A percentile compares a stretch with the other conserved stretches of the same genome.
These are phyloP conservation scores for Entomortierella chlamydospora DNA, from an alignment of 192 early-diverging fungal genomes.

Conservation along the genomic window DNA sequence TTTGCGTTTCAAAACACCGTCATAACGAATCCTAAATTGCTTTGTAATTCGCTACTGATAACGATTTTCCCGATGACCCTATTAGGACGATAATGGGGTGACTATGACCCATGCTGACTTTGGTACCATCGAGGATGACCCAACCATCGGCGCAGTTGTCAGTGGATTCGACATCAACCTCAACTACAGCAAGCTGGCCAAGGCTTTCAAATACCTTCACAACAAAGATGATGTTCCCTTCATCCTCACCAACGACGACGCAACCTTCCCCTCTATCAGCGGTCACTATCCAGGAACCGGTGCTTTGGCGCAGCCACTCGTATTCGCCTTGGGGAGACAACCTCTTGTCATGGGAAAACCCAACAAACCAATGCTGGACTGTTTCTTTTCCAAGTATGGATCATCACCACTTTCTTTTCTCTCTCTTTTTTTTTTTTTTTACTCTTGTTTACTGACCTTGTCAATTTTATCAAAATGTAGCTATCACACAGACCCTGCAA, in stretches of 20 bases:
- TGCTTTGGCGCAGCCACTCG: conserved; percentile 79
- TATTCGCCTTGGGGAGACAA: conserved; percentile 78
- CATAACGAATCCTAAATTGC: not conserved
- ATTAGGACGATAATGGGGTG: conserved; percentile 34
- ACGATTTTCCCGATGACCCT: not conserved
- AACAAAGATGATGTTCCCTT: conserved; percentile 77
- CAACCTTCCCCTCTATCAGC: conserved; percentile 86
- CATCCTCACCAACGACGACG: conserved; percentile 93
- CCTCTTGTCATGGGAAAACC: conserved; percentile 96
- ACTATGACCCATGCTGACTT: conserved; percentile 38
- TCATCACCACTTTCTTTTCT: not conserved
- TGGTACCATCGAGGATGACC: conserved; percentile 38
- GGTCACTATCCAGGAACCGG: conserved; percentile 87
- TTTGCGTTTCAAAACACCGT: not conserved
- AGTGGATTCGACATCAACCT: conserved; percentile 93
- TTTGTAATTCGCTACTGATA: not conserved
- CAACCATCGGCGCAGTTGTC: conserved; percentile 88
- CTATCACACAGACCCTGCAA: conserved; percentile 77
- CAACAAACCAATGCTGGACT: conserved; percentile 92
- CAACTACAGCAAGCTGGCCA: conserved; percentile 93
- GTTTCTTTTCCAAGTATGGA: conserved; percentile 83
- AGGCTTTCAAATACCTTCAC: conserved; percentile 87
- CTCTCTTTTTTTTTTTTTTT: not conserved
- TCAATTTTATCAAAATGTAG: conserved; percentile 13
- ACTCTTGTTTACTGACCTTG: not conserved